Percentiles rank a stretch among this genome's conserved stretches.
phyloP scores from a whole-genome alignment of 768 basidiomycete genomes.

The Tylopilus felleus region DNA sequence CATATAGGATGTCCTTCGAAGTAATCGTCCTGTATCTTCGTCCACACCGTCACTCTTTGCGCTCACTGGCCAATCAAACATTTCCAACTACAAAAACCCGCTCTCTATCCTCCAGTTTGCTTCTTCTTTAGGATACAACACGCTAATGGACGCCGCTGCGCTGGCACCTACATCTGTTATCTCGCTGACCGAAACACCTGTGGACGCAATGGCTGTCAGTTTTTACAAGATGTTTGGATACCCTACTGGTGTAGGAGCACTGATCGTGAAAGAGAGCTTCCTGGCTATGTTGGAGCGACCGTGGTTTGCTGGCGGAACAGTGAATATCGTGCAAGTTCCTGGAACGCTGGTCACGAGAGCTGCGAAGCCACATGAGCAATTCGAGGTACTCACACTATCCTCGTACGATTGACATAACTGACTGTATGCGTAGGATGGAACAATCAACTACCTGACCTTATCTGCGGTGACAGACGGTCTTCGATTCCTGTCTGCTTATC shows the following conservation, averaged over 20 bases:
- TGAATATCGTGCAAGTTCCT: conserved; percentile 81
- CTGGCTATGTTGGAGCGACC: conserved; percentile 59
- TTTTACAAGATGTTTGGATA: conserved; percentile 93
- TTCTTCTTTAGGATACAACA: conserved; percentile 64
- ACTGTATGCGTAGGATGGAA: conserved; percentile 60
- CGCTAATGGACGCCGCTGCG: conserved; percentile 80
- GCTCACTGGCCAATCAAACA: conserved; percentile 78
- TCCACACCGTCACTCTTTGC: conserved; percentile 59
- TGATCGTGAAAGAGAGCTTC: conserved; percentile 71
- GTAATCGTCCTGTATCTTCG: conserved; percentile 41
- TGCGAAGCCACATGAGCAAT: conserved; percentile 61
- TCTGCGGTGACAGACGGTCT: conserved; percentile 79
- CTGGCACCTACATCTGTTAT: conserved; percentile 70
- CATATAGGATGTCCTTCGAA: conserved; percentile 52
- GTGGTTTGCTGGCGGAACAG: conserved; percentile 85
- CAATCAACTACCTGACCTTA: conserved; percentile 75
- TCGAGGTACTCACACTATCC: conserved; percentile 52
- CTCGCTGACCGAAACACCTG: conserved; percentile 60
- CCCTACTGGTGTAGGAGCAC: conserved; percentile 79
- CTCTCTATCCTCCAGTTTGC: conserved; percentile 65
- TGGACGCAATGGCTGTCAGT: conserved; percentile 80
- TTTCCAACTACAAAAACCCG: conserved; percentile 70
- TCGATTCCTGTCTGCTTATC: conserved; percentile 71
- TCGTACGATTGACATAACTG: neutral
- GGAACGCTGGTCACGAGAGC: conserved; percentile 64